These are phyloP conservation scores for Vitis riparia DNA, from an alignment of 164 flowering plant genomes.

Conservation along the genomic window DNA sequence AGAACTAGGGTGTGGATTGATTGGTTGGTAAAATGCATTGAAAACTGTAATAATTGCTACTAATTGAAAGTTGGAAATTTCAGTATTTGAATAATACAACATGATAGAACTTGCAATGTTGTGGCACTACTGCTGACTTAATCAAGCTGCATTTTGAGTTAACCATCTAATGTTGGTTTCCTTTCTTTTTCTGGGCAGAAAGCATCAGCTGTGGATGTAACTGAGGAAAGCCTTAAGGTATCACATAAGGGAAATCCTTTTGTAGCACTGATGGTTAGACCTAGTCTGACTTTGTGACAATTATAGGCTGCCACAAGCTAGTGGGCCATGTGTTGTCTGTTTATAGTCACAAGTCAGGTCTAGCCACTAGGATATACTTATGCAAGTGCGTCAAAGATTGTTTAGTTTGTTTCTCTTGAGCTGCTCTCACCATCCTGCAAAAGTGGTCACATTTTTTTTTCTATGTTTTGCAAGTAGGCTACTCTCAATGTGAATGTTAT, in stretches of 20 bases:
- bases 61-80: no score
- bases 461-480: slow-evolving; percentile 37
- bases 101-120: no score
- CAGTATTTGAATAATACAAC: no score
- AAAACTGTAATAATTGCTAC: no score
- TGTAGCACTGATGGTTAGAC: slow-evolving; percentile 12
- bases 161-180: background rate
- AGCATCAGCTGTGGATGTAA: slow-evolving; percentile 67
- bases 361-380: background rate
- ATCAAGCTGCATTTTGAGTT: background rate
- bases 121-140: no score
- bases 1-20: no score
- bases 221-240: slow-evolving; percentile 86
- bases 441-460: background rate
- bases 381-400: background rate
- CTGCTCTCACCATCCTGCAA: background rate
- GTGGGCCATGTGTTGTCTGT: background rate
- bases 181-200: slow-evolving; percentile 56
- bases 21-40: no score
- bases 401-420: background rate
- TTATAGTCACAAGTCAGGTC: background rate
- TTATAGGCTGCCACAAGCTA: background rate
- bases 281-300: background rate
- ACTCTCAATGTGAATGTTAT: slow-evolving; percentile 81
- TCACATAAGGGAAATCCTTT: slow-evolving; percentile 5